phyloP scores from a whole-genome alignment of 208 protist species.

The Trypanosoma rangeli region DNA sequence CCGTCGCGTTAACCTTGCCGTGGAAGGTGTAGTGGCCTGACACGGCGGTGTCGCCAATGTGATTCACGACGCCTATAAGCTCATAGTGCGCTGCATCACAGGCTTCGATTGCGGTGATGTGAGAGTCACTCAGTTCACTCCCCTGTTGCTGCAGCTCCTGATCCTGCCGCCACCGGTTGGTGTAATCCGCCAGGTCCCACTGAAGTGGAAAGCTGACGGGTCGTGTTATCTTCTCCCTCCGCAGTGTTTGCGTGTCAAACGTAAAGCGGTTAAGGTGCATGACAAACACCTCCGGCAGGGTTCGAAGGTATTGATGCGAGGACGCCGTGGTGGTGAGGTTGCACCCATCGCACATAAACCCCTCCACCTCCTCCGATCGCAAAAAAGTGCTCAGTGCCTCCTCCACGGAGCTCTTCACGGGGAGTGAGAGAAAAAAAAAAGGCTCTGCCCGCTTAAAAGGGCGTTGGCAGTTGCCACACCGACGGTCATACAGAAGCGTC shows the following conservation, averaged over 20 bases:
- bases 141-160: constrained; percentile 1
- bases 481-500: constrained; percentile 70
- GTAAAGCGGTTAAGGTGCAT: constrained; percentile 81
- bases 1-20: constrained; percentile 37
- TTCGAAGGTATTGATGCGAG: constrained; percentile 70
- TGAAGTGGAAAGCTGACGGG: constrained; percentile 45
- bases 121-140: too few relatives aligned
- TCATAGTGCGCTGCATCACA: constrained; percentile 33
- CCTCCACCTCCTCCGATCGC: constrained; percentile 65
- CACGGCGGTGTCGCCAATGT: constrained; percentile 58
- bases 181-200: constrained; percentile 63
- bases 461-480: constrained; percentile 54
- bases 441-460: constrained; percentile 63
- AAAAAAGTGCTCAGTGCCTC: constrained; percentile 61
- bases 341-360: constrained; percentile 71
- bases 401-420: constrained; percentile 55
- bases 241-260: constrained; percentile 64
- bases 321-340: constrained; percentile 48
- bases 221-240: constrained; percentile 65
- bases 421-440: constrained; percentile 73
- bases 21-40: constrained; percentile 86
- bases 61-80: constrained; percentile 74
- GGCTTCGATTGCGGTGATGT: background rate
- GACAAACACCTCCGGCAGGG: constrained; percentile 69
- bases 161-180: constrained; percentile 46